Evolutionary conservation across 1,139 yeast genomes (phyloP), one percentile per base, ranked within the genome.

Genomic region (Geotrichum europaeum): DNA sequence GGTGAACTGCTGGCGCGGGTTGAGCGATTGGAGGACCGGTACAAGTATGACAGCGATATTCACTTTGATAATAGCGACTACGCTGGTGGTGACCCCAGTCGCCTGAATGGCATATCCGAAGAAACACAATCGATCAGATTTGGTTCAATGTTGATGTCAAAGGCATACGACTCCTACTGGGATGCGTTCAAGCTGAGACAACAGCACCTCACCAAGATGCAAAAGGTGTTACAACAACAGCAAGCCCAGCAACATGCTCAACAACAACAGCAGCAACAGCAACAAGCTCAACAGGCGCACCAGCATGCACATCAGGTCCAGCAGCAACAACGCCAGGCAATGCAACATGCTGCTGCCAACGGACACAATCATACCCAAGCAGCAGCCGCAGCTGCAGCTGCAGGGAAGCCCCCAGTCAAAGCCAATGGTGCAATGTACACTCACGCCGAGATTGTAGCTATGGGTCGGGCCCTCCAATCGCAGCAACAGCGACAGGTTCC

Each of bases 111-210:
- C 65, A 89, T 91, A 57, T 84, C 92, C 24, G 88, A 87, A 61
- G 95, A 86, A 60, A 91, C 97, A 0, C 97, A 91, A 74, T 85
- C 89, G 0, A 89, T 92, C 47, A 79, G 97, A 64, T 91, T 92
- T 73, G 97, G 97, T 6, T 85, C 96, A 4, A 90, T 91, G 97
- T 75, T 92, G 52, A 78, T 91, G 55, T 85, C 95, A 4, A 92
- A 92, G 73, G 86, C 97, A 0, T 89, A 88, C 70, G 97, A 83
- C 70, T 71, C 79, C 58, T 85, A 84, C 65, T 81, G 84, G 61
- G 83, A 80, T 62, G 81, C 81, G 57, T 76, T 76, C 51, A 49
- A 50, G 36, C 54, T 22, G 24, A 45, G 54, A 25, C 58, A 50
- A 18, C n/a, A 36, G 24, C 78, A 78, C 67, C 34, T 56, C 18